Conservation (phyloP, 257 asterid genomes). For the Solanum phureja region DNA sequence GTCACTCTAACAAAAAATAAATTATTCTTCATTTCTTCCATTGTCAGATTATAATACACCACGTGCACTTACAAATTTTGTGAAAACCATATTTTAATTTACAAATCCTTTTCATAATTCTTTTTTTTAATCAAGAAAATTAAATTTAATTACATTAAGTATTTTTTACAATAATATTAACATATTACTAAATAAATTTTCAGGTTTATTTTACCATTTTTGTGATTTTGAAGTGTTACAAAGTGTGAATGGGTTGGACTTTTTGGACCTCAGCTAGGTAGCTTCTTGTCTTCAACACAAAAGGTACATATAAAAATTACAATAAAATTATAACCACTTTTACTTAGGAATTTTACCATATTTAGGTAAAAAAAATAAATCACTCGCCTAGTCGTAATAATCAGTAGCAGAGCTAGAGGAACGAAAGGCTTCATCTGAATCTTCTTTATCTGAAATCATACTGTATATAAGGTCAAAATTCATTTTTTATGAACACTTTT, state of each 20-base stretch:
- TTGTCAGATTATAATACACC: conserved; percentile 28
- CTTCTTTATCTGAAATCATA: background rate
- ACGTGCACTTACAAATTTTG: conserved; percentile 28
- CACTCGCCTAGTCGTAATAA: background rate
- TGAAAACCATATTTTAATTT: background rate
- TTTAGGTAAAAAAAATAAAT: background rate
- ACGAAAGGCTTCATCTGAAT: background rate
- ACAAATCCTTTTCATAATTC: background rate
- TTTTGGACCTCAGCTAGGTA: background rate
- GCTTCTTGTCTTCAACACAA: conserved; percentile 7
- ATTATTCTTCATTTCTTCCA: background rate
- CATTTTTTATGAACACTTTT: too few species aligned
- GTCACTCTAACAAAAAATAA: background rate
- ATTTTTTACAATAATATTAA: background rate
- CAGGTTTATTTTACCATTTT: background rate
- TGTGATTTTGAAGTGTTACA: background rate
- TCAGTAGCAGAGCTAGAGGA: background rate
- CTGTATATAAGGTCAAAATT: background rate
- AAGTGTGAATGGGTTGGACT: conserved; percentile 29
- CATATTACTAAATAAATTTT: conserved; percentile 6
- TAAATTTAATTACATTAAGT: background rate
- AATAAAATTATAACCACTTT: background rate
- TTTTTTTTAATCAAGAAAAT: background rate
- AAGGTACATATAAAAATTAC: background rate
- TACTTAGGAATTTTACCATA: background rate